Evolutionary conservation across 345 rosid species (phyloP).

Genomic region (Mercurialis annua): DNA sequence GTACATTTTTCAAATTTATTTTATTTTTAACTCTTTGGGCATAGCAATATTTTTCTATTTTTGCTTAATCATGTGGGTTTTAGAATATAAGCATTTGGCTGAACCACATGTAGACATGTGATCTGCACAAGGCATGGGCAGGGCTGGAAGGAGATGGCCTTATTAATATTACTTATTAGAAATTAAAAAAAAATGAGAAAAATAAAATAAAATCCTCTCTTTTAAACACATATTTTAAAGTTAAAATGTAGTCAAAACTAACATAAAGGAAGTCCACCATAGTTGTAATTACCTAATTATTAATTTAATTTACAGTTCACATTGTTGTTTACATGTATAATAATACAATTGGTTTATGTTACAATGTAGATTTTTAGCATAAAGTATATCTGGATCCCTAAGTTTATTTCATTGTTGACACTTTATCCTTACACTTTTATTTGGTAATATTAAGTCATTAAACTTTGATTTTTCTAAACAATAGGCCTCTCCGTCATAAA

Average conservation of each 20-base stretch:
- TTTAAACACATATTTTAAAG: background rate
- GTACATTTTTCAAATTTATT: background rate
- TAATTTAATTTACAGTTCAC: constrained; percentile 10
- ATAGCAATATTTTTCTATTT: constrained; percentile 15
- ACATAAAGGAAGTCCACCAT: background rate
- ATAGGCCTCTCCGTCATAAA: no score
- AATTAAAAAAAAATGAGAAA: background rate
- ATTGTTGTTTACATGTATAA: background rate
- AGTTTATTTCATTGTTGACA: no score
- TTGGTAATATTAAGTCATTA: no score
- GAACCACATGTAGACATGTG: constrained; percentile 53
- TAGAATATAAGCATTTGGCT: constrained; percentile 34
- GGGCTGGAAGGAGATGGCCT: constrained; percentile 16
- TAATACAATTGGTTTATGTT: background rate
- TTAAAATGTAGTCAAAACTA: constrained; percentile 15
- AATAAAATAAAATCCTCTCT: background rate
- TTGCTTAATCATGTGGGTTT: constrained; percentile 29
- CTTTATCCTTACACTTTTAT: no score
- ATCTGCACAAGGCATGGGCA: constrained; percentile 35
- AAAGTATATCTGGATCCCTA: no score
- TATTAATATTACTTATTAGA: background rate
- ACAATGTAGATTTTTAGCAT: no score
- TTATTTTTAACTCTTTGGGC: constrained; percentile 14
- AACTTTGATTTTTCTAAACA: no score
- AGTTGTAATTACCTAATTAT: background rate